Conservation (phyloP, 2,329 filamentous ascomycete genomes). For the Diaporthe capsici region DNA sequence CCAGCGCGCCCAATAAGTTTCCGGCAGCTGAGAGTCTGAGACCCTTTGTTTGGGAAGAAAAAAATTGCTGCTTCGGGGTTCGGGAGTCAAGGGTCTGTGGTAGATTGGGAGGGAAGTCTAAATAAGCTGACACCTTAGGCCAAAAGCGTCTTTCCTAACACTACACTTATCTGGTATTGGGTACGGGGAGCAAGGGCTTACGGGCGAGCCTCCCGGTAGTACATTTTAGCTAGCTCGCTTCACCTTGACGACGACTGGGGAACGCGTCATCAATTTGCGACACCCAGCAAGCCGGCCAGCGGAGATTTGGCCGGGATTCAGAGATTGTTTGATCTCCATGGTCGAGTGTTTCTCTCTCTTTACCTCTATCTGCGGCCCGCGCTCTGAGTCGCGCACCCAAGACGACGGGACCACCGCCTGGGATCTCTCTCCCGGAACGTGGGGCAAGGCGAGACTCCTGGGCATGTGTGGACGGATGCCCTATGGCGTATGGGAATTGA, state of each 20-base stretch:
- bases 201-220: background rate
- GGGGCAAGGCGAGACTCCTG: background rate
- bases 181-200: background rate
- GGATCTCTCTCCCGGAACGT: background rate
- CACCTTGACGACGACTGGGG: conserved; percentile 20
- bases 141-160: background rate
- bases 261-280: conserved; percentile 27
- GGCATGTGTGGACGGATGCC: background rate
- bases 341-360: background rate
- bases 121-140: conserved; percentile 17
- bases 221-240: conserved; percentile 12
- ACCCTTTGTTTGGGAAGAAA: background rate
- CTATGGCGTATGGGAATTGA: background rate
- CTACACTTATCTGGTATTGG: background rate
- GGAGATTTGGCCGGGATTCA: conserved; percentile 22
- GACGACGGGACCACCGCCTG: conserved; percentile 10
- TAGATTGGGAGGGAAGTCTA: background rate
- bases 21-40: conserved; percentile 6
- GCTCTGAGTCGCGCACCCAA: conserved; percentile 10
- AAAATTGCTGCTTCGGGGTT: background rate
- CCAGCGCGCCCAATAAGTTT: background rate
- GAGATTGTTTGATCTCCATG: conserved; percentile 22
- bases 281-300: background rate
- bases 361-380: conserved; percentile 3
- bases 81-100: background rate